phyloP scores from a whole-genome alignment of 2,329 filamentous ascomycete genomes.

The Aureobasidium melanogenum region DNA sequence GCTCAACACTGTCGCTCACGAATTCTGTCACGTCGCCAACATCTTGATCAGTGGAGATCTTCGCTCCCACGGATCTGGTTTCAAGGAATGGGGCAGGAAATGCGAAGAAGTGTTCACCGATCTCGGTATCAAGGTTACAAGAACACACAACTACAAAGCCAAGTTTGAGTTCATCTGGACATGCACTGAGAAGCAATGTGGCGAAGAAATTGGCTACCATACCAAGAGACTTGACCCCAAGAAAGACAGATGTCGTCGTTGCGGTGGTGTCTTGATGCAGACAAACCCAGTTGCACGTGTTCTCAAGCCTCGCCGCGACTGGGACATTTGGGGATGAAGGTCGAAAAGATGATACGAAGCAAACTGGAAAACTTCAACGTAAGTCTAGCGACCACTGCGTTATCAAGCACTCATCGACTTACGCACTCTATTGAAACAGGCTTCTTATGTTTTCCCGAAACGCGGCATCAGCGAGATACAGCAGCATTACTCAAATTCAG shows the following conservation, averaged over 20 bases:
- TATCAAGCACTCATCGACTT: too few species aligned
- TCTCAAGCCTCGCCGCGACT: background rate
- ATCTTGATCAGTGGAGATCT: constrained; percentile 74
- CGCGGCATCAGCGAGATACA: too few species aligned
- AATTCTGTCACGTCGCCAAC: constrained; percentile 89
- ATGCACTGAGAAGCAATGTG: constrained; percentile 40
- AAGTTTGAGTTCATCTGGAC: constrained; percentile 45
- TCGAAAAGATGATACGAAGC: too few species aligned
- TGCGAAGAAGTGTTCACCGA: constrained; percentile 49
- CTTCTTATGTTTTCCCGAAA: too few species aligned
- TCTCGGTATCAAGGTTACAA: constrained; percentile 67
- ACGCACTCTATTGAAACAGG: too few species aligned
- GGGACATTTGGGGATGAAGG: too few species aligned
- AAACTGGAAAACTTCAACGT: too few species aligned
- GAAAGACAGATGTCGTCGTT: constrained; percentile 67
- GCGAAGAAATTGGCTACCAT: constrained; percentile 68
- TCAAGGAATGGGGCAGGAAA: constrained; percentile 64
- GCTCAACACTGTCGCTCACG: constrained; percentile 86
- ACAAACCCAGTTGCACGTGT: constrained; percentile 50
- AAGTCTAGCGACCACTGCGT: too few species aligned
- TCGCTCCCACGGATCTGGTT: constrained; percentile 65
- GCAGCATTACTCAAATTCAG: too few species aligned
- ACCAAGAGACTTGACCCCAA: constrained; percentile 71
- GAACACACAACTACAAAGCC: constrained; percentile 81
- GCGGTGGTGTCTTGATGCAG: constrained; percentile 60